Evolutionary conservation across 495 filamentous ascomycete genomes (phyloP).

Genomic region (Aspergillus affinis): DNA sequence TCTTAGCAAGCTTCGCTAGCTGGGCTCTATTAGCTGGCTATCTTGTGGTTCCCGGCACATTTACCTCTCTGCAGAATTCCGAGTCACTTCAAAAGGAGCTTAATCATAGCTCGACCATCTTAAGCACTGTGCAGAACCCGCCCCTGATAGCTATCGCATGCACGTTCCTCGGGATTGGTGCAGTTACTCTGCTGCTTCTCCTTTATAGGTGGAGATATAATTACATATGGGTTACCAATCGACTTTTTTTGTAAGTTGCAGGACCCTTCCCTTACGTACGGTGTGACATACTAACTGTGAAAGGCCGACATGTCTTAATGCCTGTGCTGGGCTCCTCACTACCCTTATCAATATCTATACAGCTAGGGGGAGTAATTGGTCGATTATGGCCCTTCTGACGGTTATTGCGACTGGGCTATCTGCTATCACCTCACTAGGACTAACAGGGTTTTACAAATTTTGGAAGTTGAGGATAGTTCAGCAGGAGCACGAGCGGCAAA

Average conservation of each 20-base stretch:
- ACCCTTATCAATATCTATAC: constrained; percentile 50
- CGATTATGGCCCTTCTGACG: constrained; percentile 8
- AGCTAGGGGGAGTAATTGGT: constrained; percentile 17
- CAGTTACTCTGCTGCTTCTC: constrained; percentile 14
- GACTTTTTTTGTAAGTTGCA: constrained; percentile 13
- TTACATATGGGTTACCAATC: constrained; percentile 29
- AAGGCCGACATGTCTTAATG: constrained; percentile 10
- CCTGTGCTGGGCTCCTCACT: constrained; percentile 22
- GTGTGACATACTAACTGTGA: neutral
- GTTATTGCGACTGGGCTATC: constrained; percentile 8
- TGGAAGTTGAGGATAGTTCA: constrained; percentile 6
- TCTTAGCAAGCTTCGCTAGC: constrained; percentile 13
- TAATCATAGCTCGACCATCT: constrained; percentile 10
- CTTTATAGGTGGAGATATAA: constrained; percentile 21
- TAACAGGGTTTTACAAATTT: constrained; percentile 11
- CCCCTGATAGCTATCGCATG: constrained; percentile 26
- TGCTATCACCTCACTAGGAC: constrained; percentile 6
- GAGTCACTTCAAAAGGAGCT: constrained; percentile 17
- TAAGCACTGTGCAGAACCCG: constrained; percentile 25
- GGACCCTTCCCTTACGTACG: neutral
- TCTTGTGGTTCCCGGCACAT: constrained; percentile 39
- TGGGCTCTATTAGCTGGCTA: constrained; percentile 38
- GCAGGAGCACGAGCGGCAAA: constrained; percentile 6
- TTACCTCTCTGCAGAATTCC: constrained; percentile 30
- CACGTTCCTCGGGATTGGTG: constrained; percentile 20